Evolutionary conservation across 1,284 basidiomycete genomes (phyloP).

Genomic region (Tilletia setariae): DNA sequence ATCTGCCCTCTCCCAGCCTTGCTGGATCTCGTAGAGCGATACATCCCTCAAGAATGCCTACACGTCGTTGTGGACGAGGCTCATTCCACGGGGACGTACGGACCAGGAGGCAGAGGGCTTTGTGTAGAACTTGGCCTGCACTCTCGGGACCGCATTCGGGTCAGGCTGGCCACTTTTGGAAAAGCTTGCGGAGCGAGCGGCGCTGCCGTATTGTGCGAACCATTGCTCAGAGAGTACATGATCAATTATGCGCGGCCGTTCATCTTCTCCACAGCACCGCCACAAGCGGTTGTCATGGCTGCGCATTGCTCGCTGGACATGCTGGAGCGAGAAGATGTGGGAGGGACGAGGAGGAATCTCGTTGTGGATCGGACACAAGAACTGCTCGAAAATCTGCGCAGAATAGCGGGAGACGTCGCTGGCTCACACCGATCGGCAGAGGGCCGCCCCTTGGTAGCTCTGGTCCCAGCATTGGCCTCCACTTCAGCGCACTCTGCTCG

Average conservation of each 20-base stretch:
- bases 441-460: constrained; percentile 1
- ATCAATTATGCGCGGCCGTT: constrained; percentile 89
- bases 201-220: constrained; percentile 73
- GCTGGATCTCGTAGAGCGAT: constrained; percentile 62
- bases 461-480: neutral
- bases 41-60: constrained; percentile 60
- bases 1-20: constrained; percentile 72
- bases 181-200: constrained; percentile 48
- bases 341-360: constrained; percentile 57
- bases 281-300: constrained; percentile 58
- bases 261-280: constrained; percentile 42
- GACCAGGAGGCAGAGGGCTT: constrained; percentile 30
- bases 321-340: constrained; percentile 65
- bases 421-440: no score
- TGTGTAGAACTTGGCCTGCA: constrained; percentile 1
- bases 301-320: constrained; percentile 74
- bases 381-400: neutral
- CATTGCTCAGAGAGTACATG: constrained; percentile 74
- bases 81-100: constrained; percentile 74
- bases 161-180: constrained; percentile 49
- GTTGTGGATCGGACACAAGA: constrained; percentile 20
- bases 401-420: no score
- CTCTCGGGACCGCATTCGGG: constrained; percentile 23
- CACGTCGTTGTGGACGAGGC: constrained; percentile 18
- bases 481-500: neutral